A percentile compares a stretch with the other conserved stretches of the same genome.
These are phyloP conservation scores for Thielaviopsis punctulata DNA, from an alignment of 2,329 filamentous ascomycete genomes.

Conservation along the genomic window DNA sequence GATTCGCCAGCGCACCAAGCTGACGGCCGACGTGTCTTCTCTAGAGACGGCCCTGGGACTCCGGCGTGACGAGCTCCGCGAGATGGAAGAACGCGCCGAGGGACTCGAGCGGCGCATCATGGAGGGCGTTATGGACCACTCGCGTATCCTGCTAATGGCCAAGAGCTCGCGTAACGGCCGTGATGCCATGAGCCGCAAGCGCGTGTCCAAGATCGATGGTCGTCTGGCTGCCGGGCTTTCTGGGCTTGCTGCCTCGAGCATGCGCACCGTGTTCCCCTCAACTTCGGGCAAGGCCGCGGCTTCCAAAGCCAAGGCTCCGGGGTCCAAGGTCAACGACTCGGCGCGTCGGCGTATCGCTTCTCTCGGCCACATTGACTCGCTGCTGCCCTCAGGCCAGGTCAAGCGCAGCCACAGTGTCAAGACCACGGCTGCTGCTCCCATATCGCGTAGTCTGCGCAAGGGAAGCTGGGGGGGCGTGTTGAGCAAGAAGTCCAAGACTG, in stretches of 20 bases:
- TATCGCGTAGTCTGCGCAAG: conserved; percentile 35
- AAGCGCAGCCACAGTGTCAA: conserved; percentile 67
- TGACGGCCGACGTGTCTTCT: conserved; percentile 74
- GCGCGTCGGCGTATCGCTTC: conserved; percentile 70
- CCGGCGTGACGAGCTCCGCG: conserved; percentile 74
- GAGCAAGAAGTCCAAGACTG: conserved; percentile 20
- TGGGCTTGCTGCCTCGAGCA: conserved; percentile 26
- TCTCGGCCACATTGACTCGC: conserved; percentile 74
- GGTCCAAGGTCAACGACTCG: conserved; percentile 25
- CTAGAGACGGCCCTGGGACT: conserved; percentile 81
- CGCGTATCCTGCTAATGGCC: conserved; percentile 69
- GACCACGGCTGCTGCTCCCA: conserved; percentile 20
- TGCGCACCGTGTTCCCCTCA: conserved; percentile 27
- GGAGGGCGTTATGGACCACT: conserved; percentile 92
- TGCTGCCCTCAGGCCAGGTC: conserved; percentile 45
- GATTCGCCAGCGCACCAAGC: conserved; percentile 56
- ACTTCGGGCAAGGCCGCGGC: background rate
- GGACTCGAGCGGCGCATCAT: conserved; percentile 80
- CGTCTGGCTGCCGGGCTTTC: background rate
- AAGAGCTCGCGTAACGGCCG: conserved; percentile 35
- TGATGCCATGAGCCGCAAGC: conserved; percentile 43
- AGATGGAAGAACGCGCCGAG: conserved; percentile 82
- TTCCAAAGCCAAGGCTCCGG: background rate
- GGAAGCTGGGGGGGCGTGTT: conserved; percentile 46
- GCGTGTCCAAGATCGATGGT: conserved; percentile 21